Evolutionary conservation across 2,329 filamentous ascomycete species (phyloP).

Genomic region (Verticillium zaregamsianum): DNA sequence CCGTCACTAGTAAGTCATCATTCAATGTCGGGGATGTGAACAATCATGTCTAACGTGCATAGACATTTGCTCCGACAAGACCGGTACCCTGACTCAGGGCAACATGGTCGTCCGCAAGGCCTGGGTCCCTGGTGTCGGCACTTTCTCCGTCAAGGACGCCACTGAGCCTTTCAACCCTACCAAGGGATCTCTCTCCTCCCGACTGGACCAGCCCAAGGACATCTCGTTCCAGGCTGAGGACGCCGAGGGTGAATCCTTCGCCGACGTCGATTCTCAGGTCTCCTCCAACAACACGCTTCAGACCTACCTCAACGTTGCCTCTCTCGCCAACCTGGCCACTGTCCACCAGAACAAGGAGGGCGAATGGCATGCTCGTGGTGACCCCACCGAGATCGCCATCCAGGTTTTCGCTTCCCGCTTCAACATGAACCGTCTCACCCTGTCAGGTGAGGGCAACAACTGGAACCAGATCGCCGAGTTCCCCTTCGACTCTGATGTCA

Average conservation of each 20-base stretch:
- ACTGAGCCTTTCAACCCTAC: slow-evolving; percentile 56
- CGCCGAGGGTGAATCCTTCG: slow-evolving; percentile 20
- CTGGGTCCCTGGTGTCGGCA: slow-evolving; percentile 44
- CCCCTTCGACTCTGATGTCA: slow-evolving; percentile 70
- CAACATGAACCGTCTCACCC: slow-evolving; percentile 52
- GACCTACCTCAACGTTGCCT: slow-evolving; percentile 58
- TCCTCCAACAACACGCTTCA: slow-evolving; percentile 30
- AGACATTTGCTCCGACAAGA: slow-evolving; percentile 55
- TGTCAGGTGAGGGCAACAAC: slow-evolving; percentile 43
- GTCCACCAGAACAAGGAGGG: slow-evolving; percentile 49
- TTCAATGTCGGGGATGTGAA: neutral
- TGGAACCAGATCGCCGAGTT: slow-evolving; percentile 64
- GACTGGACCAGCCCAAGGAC: slow-evolving; percentile 28
- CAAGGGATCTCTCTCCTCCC: slow-evolving; percentile 39
- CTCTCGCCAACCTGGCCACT: slow-evolving; percentile 61
- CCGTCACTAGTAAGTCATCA: slow-evolving; percentile 36
- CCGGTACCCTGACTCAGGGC: slow-evolving; percentile 48
- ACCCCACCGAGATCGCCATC: slow-evolving; percentile 70
- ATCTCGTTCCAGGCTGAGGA: slow-evolving; percentile 22
- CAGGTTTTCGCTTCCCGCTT: slow-evolving; percentile 71
- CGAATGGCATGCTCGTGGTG: slow-evolving; percentile 60
- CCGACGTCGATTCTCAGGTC: slow-evolving; percentile 40
- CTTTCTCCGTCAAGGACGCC: slow-evolving; percentile 41
- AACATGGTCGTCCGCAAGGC: slow-evolving; percentile 52
- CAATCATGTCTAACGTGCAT: neutral